Evolutionary conservation across 306 rosid genomes (phyloP).

Genomic region (Macrotyloma uniflorum): DNA sequence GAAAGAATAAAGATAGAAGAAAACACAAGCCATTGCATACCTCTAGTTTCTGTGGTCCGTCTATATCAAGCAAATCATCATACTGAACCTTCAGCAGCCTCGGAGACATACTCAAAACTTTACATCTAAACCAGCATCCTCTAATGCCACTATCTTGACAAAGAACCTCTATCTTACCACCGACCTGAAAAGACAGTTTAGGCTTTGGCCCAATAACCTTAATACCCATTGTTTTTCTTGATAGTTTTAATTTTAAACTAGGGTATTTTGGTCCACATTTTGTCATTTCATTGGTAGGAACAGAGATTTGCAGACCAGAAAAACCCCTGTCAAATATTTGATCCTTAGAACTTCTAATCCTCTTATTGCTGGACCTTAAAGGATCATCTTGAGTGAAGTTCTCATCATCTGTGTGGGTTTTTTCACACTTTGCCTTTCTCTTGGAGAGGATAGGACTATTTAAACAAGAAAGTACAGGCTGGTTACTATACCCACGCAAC

Average conservation of each 20-base stretch:
- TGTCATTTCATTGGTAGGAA: conserved; percentile 35
- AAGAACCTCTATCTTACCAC: conserved; percentile 68
- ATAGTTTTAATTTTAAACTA: conserved; percentile 61
- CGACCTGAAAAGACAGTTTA: conserved; percentile 49
- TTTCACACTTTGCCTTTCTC: conserved; percentile 44
- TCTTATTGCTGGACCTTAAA: conserved; percentile 48
- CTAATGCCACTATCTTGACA: conserved; percentile 87
- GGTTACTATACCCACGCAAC: conserved; percentile 71
- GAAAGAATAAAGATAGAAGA: conserved; percentile 9
- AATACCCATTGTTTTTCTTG: conserved; percentile 53
- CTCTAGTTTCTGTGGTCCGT: conserved; percentile 60
- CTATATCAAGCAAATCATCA: conserved; percentile 63
- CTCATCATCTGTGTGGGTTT: conserved; percentile 45
- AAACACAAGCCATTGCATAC: conserved; percentile 45
- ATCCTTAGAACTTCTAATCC: conserved; percentile 47
- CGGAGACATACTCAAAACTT: conserved; percentile 56
- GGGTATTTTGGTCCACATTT: conserved; percentile 53
- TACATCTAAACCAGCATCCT: conserved; percentile 91
- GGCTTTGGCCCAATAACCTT: conserved; percentile 46
- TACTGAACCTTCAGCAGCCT: conserved; percentile 70
- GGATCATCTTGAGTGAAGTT: conserved; percentile 50
- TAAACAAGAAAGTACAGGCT: conserved; percentile 60
- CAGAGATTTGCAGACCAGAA: conserved; percentile 41
- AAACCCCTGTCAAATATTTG: conserved; percentile 47
- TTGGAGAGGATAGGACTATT: conserved; percentile 46